phyloP scores from a whole-genome alignment of 805 yeast genomes.

The Lipomyces sp. region DNA sequence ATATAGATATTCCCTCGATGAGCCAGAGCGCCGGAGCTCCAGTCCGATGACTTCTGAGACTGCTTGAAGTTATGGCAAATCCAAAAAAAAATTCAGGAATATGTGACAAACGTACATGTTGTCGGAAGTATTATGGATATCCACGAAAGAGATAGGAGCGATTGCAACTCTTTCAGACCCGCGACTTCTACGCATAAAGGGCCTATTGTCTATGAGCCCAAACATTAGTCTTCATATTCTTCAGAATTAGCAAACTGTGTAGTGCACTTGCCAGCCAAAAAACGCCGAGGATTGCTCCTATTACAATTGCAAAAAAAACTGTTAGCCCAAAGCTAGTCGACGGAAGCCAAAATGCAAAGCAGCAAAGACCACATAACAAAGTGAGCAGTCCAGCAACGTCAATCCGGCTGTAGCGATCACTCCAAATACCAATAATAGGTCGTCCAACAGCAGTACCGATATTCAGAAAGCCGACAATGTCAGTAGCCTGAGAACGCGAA shows the following conservation, averaged over 20 bases:
- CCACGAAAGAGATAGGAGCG: constrained; percentile 9
- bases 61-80: not conserved
- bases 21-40: constrained; percentile 1
- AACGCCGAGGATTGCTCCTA: constrained; percentile 7
- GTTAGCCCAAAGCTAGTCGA: constrained; percentile 6
- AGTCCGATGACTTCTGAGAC: constrained; percentile 9
- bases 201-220: constrained; percentile 1
- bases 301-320: not conserved
- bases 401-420: constrained; percentile 7
- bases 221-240: not conserved
- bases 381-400: constrained; percentile 3
- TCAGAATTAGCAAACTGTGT: too few relatives aligned
- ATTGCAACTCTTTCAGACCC: constrained; percentile 7
- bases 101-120: constrained; percentile 7
- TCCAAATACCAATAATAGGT: constrained; percentile 3
- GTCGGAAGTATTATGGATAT: constrained; percentile 5
- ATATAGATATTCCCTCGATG: constrained; percentile 4
- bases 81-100: not conserved
- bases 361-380: constrained; percentile 2
- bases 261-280: constrained; percentile 4
- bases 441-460: constrained; percentile 11
- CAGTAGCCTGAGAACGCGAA: constrained; percentile 6
- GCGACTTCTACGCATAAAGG: constrained; percentile 10
- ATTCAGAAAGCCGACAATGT: not conserved
- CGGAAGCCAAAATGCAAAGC: constrained; percentile 5